A percentile compares a stretch with the other conserved stretches of the same genome.
phyloP scores from a whole-genome alignment of 73 alveolate genomes.

The Paramecium sexaurelia region DNA sequence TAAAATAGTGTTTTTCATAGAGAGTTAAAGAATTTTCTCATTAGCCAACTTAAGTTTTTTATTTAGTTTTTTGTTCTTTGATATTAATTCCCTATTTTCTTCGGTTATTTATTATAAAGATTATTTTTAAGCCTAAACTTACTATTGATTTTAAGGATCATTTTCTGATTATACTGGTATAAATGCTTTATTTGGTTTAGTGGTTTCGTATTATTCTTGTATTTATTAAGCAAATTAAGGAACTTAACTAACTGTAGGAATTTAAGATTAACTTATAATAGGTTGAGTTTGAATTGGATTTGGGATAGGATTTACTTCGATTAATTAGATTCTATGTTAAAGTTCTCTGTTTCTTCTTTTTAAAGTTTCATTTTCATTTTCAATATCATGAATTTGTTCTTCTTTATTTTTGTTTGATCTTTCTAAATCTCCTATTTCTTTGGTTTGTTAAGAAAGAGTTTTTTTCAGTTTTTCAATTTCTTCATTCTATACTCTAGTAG shows the following conservation, averaged over 20 bases:
- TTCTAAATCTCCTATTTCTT: neutral
- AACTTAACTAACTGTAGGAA: neutral
- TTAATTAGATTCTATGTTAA: conserved; percentile 50
- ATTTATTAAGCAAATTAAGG: neutral
- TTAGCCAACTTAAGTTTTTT: conserved; percentile 56
- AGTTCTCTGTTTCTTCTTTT: conserved; percentile 68
- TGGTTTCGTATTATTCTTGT: neutral
- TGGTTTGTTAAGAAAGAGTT: neutral
- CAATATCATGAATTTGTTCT: conserved; percentile 63
- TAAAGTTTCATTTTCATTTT: conserved; percentile 57
- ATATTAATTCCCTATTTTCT: conserved; percentile 7
- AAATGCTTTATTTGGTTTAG: neutral
- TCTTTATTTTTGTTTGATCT: conserved; percentile 30
- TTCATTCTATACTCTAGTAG: conserved; percentile 21
- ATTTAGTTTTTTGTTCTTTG: conserved; percentile 18
- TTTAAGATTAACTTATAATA: neutral
- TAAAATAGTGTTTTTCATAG: neutral
- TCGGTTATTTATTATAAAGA: conserved; percentile 14
- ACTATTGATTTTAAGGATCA: neutral
- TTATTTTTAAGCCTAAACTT: conserved; percentile 24
- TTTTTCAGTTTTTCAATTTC: conserved; percentile 57
- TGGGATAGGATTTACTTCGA: conserved; percentile 52
- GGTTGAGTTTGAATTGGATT: neutral
- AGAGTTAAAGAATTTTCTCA: conserved; percentile 54
- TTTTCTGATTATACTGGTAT: neutral